These are phyloP conservation scores for Ustilago shanxiensis DNA, from an alignment of 1,284 basidiomycete genomes.

Conservation along the genomic window DNA sequence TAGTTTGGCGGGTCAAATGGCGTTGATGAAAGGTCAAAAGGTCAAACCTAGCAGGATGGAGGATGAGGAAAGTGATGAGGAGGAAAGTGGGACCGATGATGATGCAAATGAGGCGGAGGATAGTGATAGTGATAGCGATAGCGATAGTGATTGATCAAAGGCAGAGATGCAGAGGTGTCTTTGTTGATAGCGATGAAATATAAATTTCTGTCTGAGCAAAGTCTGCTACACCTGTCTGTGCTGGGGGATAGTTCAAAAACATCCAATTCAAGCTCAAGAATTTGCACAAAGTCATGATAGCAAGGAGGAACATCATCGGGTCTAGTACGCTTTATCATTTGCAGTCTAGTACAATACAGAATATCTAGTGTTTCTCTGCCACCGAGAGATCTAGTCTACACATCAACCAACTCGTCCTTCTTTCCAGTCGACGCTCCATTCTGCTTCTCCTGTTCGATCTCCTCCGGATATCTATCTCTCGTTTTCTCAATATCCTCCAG, in stretches of 20 bases:
- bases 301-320: no score
- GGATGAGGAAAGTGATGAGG: slow-evolving; percentile 73
- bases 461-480: slow-evolving; percentile 44
- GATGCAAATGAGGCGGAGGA: slow-evolving; percentile 28
- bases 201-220: no score
- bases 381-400: background rate
- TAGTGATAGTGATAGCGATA: slow-evolving; percentile 34
- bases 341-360: background rate
- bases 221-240: no score
- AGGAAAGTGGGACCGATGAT: slow-evolving; percentile 69
- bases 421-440: background rate
- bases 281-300: no score
- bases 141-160: slow-evolving; percentile 31
- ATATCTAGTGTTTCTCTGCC: background rate
- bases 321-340: background rate
- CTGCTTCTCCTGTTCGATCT: slow-evolving; percentile 16
- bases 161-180: no score
- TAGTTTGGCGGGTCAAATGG: slow-evolving; percentile 96
- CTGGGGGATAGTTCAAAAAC: no score
- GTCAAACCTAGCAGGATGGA: slow-evolving; percentile 77
- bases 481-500: slow-evolving; percentile 62
- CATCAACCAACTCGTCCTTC: background rate
- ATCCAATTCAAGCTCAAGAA: no score
- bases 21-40: slow-evolving; percentile 89
- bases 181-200: no score